Base-by-base conservation (phyloP, 2,329 filamentous ascomycete genomes). In the Calycina herbarum region DNA sequence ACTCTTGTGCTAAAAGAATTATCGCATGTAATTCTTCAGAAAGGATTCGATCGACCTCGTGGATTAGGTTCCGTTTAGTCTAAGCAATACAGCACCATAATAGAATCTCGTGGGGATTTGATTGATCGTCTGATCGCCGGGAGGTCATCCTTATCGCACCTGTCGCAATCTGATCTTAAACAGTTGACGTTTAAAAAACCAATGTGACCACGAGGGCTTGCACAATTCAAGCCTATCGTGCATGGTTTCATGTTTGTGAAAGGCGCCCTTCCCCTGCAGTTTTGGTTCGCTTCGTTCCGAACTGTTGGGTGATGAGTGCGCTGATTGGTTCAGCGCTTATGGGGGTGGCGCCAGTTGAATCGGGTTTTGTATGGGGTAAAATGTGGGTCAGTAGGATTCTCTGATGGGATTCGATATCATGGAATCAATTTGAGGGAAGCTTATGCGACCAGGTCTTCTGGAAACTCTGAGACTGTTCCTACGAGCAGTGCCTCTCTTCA, bases 331-430 rank as follows among this genome's bases (percentile, higher is more conserved):
- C 13, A 24, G 4, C 20, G 48, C n/a, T 24, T 51, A 51, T 24
- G 48, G 48, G 48, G 48, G 48, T 51, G 48, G 48, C 48, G 48
- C 48, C 8, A 51, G 24, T 51, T 51, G 48, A 51, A 51, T 51
- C 48, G 48, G 20, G 24, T 51, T 24, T 51, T 51, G 48, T 51
- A 51, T 51, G 48, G 48, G 48, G 48, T 51, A 51, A 51, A 51
- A 51, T 24, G 48, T 51, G 20, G 48, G 48, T 11, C 48, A 13
- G 8, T 13, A 10, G 20, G 48, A 51, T 51, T 27, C 24, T 51
- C 7, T 24, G 48, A 51, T 51, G 48, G 48, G 48, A 51, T 51
- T 51, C 48, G 48, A 51, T 51, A 51, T 51, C n/a, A 24, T 51
- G 48, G 48, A 51, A 51, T 51, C 48, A 27, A 27, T 24, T 51